Base-by-base conservation (phyloP, 1,284 basidiomycete genomes). In the Schizopora paradoxa region DNA sequence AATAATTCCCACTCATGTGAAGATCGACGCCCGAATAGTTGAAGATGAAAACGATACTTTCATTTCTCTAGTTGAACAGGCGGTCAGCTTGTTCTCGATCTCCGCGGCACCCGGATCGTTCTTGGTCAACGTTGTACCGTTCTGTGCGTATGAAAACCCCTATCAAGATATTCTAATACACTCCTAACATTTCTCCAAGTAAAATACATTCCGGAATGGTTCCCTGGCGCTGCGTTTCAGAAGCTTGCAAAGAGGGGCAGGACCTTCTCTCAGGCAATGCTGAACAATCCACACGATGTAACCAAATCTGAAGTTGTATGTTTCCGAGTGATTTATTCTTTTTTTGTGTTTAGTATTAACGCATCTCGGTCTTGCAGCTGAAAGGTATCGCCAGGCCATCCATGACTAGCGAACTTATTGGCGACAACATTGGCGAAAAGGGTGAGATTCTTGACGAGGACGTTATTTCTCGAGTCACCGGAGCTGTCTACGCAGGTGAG, bases 241-340 rank as follows among this genome's bases (percentile, higher is more conserved):
- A 75, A 31, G 70, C 77, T 72, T 73, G 75, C 32, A 69, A 76
- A n/a, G 63, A 64, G 40, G 78, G 81, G 13, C 66, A 74, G 54
- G 66, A 16, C 25, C 14, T 27, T 27, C 14, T 39, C 41, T 23
- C 31, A 16, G 42, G 42, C 13, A 19, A 51, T 51, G 39, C 32
- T 23, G 26, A 13, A 40, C 23, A 27, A 25, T 13, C 48, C 43
- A 2, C 32, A 37, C 22, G 26, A 39, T 14, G 28, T 51, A 42
- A 35, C 47, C 5, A 45, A 55, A 26, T 23, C 38, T n/a, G 40
- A 31, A 25, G 38, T 46, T 6, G 52, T 49, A 28, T 39, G 37
- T 43, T 10, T 2, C 1, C n/a, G 26, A 3, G 14, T n/a, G 6
- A 26, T 19, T 21, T 16, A 18, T 29, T n/a, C 25, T 19, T 14